Percentiles rank a stretch among this genome's conserved stretches.
These are phyloP conservation scores for Globisporangium viniferum DNA, from an alignment of 352 stramenopile genomes.

Conservation along the genomic window DNA sequence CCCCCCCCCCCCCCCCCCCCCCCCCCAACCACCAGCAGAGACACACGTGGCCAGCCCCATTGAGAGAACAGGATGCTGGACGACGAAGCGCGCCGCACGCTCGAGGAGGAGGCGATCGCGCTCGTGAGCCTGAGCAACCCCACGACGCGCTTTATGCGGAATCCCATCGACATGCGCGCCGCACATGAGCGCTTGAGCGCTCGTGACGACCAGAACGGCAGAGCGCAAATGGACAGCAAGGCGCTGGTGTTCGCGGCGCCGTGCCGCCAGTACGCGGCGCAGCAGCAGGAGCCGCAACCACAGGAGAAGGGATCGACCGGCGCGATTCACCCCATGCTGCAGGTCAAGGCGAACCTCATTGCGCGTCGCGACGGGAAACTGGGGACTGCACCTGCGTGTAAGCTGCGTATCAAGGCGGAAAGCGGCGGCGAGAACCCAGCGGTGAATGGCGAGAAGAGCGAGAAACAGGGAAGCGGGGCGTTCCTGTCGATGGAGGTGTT, in stretches of 20 bases:
- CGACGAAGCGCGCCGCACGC: conserved; percentile 41
- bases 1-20: too few species aligned
- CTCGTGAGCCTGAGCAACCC: conserved; percentile 61
- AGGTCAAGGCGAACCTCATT: conserved; percentile 31
- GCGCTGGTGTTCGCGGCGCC: not conserved
- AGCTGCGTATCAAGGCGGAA: conserved; percentile 11
- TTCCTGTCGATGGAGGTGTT: conserved; percentile 31
- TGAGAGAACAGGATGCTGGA: conserved; percentile 35
- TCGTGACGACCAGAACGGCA: too few species aligned
- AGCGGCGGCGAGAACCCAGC: conserved; percentile 9
- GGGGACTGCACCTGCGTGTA: conserved; percentile 6
- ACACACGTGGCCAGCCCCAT: not conserved
- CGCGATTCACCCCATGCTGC: conserved; percentile 24
- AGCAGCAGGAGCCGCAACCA: not conserved
- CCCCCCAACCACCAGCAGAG: not conserved
- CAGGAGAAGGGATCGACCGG: not conserved
- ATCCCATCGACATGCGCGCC: not conserved
- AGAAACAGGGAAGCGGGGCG: not conserved
- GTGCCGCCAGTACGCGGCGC: not conserved
- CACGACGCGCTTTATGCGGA: not conserved
- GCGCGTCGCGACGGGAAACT: conserved; percentile 23
- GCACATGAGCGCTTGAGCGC: not conserved
- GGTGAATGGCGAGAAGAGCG: not conserved
- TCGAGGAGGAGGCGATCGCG: conserved; percentile 68
- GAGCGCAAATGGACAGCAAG: not conserved